Conservation (phyloP, 176 grass and related monocot species). For the Oryza rufipogon region DNA sequence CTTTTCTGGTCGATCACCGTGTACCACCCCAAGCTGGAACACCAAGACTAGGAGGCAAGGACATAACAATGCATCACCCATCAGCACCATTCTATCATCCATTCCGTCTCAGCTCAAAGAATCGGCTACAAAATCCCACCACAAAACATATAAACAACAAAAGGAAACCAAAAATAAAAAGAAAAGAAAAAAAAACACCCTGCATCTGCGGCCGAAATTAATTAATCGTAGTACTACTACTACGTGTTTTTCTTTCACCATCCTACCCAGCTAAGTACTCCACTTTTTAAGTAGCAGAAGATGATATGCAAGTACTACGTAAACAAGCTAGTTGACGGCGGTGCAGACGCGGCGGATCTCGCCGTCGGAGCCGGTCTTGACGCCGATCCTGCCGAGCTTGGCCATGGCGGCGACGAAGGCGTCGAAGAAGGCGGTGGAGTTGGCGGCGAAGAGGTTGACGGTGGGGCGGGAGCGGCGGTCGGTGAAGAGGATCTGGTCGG, state of each 20-base stretch:
- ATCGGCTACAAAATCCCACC: conserved; percentile 35
- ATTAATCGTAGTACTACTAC: not conserved
- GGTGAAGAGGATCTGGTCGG: conserved; percentile 75
- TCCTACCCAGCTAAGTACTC: conserved; percentile 2
- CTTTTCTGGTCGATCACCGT: not conserved
- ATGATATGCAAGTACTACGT: not conserved
- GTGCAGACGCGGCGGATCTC: conserved; percentile 80
- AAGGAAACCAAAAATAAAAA: no score
- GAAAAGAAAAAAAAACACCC: not conserved
- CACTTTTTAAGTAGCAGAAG: no score
- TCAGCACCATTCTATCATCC: not conserved
- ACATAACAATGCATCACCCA: not conserved
- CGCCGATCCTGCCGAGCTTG: conserved; percentile 63
- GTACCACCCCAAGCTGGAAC: not conserved
- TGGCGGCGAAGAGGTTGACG: conserved; percentile 76
- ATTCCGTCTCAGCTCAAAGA: conserved; percentile 34
- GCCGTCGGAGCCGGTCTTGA: conserved; percentile 61
- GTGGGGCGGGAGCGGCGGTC: conserved; percentile 66
- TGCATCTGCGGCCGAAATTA: not conserved
- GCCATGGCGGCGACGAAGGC: conserved; percentile 65
- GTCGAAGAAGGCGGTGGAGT: conserved; percentile 66
- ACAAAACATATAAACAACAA: conserved; percentile 31
- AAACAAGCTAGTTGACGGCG: conserved; percentile 48
- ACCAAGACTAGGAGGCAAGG: not conserved
- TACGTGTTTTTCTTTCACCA: not conserved